A percentile compares a stretch with the other conserved stretches of the same genome.
Evolutionary conservation across 2,329 filamentous ascomycete genomes (phyloP).

Genomic region (Seiridium cupressi): DNA sequence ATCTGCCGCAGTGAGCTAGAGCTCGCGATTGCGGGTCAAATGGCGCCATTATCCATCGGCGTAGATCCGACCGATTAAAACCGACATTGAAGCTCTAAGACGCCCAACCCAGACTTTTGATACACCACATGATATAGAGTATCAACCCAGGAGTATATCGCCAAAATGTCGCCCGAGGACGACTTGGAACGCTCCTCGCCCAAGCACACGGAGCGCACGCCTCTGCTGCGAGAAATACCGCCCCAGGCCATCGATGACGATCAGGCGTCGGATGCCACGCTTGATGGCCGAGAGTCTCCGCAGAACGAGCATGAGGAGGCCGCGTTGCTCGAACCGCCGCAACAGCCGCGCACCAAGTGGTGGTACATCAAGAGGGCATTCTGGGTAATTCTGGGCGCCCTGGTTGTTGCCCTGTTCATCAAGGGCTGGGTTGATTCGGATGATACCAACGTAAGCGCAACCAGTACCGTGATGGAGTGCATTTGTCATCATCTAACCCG

Average conservation of each 20-base stretch:
- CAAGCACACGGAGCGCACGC: slow-evolving; percentile 6
- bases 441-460: slow-evolving; percentile 34
- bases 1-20: background rate
- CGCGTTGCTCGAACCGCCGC: slow-evolving; percentile 17
- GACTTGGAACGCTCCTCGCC: background rate
- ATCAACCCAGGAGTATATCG: background rate
- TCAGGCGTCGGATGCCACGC: background rate
- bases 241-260: background rate
- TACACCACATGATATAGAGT: background rate
- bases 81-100: background rate
- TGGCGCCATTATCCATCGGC: background rate
- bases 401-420: slow-evolving; percentile 36
- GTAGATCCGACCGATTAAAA: slow-evolving; percentile 7
- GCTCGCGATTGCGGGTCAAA: slow-evolving; percentile 7
- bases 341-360: slow-evolving; percentile 13
- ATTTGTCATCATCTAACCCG: background rate
- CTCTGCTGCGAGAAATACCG: slow-evolving; percentile 2
- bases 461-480: too few relatives aligned
- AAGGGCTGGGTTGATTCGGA: slow-evolving; percentile 44
- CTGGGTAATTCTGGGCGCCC: slow-evolving; percentile 29
- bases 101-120: background rate
- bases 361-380: slow-evolving; percentile 35
- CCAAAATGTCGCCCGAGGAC: background rate
- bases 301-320: slow-evolving; percentile 16
- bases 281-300: background rate